Evolutionary conservation across 768 basidiomycete genomes (phyloP).

Genomic region (Mycena rebaudengoi): DNA sequence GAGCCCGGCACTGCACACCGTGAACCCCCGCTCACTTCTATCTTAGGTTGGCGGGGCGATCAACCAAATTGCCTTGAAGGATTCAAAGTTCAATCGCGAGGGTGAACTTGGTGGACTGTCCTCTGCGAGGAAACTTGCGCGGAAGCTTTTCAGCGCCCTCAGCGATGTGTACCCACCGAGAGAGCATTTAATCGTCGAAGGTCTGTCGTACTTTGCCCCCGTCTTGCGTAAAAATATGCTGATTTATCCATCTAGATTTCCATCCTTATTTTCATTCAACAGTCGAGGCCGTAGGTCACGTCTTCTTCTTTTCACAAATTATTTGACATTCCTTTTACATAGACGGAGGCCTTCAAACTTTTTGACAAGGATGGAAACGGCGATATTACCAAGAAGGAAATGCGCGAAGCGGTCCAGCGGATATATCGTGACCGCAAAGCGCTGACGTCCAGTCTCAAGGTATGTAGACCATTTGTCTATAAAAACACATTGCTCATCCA

Average conservation of each 20-base stretch:
- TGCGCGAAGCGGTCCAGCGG: slow-evolving; percentile 83
- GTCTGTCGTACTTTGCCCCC: slow-evolving; percentile 40
- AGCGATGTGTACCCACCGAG: slow-evolving; percentile 68
- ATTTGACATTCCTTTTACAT: slow-evolving; percentile 6
- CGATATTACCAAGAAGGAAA: slow-evolving; percentile 79
- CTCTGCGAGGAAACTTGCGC: slow-evolving; percentile 73
- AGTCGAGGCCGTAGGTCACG: slow-evolving; percentile 68
- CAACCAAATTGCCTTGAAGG: slow-evolving; percentile 74
- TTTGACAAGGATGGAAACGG: slow-evolving; percentile 89
- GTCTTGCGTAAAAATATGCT: not conserved
- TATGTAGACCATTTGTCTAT: slow-evolving; percentile 34
- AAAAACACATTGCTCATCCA: not conserved
- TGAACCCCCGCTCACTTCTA: too few species aligned
- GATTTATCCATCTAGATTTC: slow-evolving; percentile 62
- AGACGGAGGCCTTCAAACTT: slow-evolving; percentile 73
- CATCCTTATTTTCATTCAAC: slow-evolving; percentile 77
- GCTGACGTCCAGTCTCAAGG: slow-evolving; percentile 75
- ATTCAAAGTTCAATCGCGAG: slow-evolving; percentile 65
- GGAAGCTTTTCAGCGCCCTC: slow-evolving; percentile 71
- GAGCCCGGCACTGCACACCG: too few species aligned
- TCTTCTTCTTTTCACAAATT: not conserved
- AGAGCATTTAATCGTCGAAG: slow-evolving; percentile 72
- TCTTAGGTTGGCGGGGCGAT: slow-evolving; percentile 75
- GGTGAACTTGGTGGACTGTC: slow-evolving; percentile 62
- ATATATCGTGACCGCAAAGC: slow-evolving; percentile 84